Evolutionary conservation across 2,329 filamentous ascomycete species (phyloP).

Genomic region (Diaporthe australafricana): DNA sequence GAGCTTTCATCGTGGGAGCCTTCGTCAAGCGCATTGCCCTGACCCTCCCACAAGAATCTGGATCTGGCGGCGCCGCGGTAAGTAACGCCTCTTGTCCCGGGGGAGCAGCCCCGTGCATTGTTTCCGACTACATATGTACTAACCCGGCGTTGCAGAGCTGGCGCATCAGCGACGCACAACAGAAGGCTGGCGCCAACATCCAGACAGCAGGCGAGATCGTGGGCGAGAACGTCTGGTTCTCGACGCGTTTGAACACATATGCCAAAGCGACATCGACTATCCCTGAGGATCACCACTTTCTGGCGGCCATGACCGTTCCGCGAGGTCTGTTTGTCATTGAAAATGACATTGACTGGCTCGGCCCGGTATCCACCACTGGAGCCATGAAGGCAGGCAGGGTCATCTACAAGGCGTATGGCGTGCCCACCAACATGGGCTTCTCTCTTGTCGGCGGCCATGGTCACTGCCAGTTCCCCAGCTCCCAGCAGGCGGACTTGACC

Average conservation of each 20-base stretch:
- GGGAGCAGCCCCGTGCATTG: no score
- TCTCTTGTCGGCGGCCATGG: constrained; percentile 64
- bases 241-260: constrained; percentile 64
- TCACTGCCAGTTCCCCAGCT: constrained; percentile 67
- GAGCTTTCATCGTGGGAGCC: constrained; percentile 70
- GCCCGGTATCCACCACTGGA: constrained; percentile 65
- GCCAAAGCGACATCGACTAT: constrained; percentile 57
- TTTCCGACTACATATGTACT: background rate
- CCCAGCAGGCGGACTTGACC: constrained; percentile 62
- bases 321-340: constrained; percentile 66
- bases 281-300: constrained; percentile 69
- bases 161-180: constrained; percentile 64
- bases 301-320: constrained; percentile 67
- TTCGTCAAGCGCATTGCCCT: constrained; percentile 69
- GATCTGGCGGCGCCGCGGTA: constrained; percentile 66
- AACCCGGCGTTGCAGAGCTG: constrained; percentile 55
- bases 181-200: constrained; percentile 66
- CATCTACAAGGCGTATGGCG: constrained; percentile 66
- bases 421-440: constrained; percentile 67
- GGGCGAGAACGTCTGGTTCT: constrained; percentile 71
- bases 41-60: constrained; percentile 72
- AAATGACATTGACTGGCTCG: constrained; percentile 71
- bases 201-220: constrained; percentile 71
- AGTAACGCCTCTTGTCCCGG: background rate
- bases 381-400: constrained; percentile 67